Conservation (phyloP, 108 stramenopile species). For the Nannochloropsis salina region DNA sequence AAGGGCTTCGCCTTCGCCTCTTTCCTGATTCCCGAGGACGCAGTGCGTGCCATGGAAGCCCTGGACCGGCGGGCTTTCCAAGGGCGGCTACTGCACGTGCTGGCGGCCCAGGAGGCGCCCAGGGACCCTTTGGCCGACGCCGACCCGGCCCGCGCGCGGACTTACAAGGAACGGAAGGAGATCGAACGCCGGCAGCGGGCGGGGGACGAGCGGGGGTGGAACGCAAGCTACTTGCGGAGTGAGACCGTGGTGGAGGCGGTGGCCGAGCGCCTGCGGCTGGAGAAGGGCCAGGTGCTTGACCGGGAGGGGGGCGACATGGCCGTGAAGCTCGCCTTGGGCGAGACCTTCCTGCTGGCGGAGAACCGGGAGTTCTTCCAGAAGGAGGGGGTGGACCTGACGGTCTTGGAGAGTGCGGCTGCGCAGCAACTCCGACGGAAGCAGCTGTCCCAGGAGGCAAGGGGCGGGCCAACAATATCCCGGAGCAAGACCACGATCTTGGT, state of each 20-base stretch:
- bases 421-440: constrained; percentile 24
- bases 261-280: constrained; percentile 72
- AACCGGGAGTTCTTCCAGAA: constrained; percentile 76
- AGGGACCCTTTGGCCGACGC: background rate
- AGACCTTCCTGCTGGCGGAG: constrained; percentile 88
- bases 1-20: constrained; percentile 94
- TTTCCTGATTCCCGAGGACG: constrained; percentile 46
- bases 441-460: constrained; percentile 26
- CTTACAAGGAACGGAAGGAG: constrained; percentile 84
- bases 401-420: constrained; percentile 58
- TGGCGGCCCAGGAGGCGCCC: constrained; percentile 34
- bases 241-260: constrained; percentile 91
- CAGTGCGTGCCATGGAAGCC: constrained; percentile 38
- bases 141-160: constrained; percentile 45
- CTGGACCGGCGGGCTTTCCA: constrained; percentile 48
- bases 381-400: constrained; percentile 81
- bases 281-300: constrained; percentile 81
- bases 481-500: constrained; percentile 80
- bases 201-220: constrained; percentile 68
- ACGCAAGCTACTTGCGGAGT: constrained; percentile 81
- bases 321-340: constrained; percentile 85
- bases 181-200: constrained; percentile 72
- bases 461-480: constrained; percentile 50
- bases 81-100: constrained; percentile 49
- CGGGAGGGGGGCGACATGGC: constrained; percentile 84